Percentiles rank a stretch among this genome's conserved stretches.
phyloP scores from a whole-genome alignment of 345 rosid genomes.

The Mallotus nudiflorus region DNA sequence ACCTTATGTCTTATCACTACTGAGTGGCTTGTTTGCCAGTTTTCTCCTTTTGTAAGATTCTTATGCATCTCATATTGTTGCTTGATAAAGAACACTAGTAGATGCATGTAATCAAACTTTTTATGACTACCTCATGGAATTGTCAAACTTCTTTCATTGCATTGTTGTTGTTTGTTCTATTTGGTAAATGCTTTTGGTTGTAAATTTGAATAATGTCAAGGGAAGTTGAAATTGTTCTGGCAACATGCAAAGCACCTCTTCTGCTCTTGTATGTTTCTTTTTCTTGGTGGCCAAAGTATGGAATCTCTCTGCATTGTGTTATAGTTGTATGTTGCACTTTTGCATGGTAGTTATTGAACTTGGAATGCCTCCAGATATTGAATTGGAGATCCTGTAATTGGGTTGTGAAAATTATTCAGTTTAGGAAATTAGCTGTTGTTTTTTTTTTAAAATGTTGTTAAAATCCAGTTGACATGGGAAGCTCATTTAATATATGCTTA shows the following conservation, averaged over 20 bases:
- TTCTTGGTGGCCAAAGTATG: background rate
- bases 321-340: background rate
- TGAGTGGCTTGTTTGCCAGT: background rate
- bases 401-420: background rate
- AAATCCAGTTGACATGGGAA: background rate
- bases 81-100: background rate
- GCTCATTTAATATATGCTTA: background rate
- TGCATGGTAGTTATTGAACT: background rate
- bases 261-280: background rate
- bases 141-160: background rate
- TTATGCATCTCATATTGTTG: background rate
- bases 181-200: background rate
- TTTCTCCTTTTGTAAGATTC: background rate
- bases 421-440: background rate
- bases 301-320: background rate
- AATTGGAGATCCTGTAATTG: background rate
- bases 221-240: background rate
- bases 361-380: background rate
- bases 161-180: background rate
- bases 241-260: background rate
- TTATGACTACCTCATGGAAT: too few species aligned
- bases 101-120: background rate
- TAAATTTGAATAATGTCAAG: background rate
- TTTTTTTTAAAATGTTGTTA: background rate
- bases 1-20: background rate